A percentile compares a stretch with the other conserved stretches of the same genome.
Evolutionary conservation across 257 asterid genomes (phyloP).

Genomic region (Rubia yunnanensis): DNA sequence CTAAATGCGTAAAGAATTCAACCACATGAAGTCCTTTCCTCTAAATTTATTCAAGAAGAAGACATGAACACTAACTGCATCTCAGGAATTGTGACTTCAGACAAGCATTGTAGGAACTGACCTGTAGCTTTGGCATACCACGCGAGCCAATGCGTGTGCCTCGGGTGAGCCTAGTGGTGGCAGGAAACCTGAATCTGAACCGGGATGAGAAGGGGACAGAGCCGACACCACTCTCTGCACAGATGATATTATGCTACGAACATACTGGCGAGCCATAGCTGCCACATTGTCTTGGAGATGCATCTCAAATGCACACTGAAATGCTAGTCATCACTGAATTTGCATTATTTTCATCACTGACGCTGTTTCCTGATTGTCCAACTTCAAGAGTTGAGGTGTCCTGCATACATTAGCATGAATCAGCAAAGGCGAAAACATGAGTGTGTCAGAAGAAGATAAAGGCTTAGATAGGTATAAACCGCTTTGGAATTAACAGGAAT

Average conservation of each 20-base stretch:
- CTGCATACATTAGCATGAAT: constrained; percentile 22
- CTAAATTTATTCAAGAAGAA: neutral
- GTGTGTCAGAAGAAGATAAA: neutral
- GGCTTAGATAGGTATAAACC: constrained; percentile 24
- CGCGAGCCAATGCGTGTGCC: constrained; percentile 69
- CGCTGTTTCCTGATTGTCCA: constrained; percentile 45
- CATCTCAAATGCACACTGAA: constrained; percentile 81
- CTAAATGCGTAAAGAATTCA: neutral
- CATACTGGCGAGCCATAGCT: constrained; percentile 91
- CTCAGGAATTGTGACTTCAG: neutral
- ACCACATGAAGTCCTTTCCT: neutral
- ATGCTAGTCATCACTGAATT: constrained; percentile 97
- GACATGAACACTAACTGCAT: neutral
- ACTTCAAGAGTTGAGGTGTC: constrained; percentile 77
- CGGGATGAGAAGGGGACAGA: constrained; percentile 64
- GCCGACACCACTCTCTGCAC: constrained; percentile 92
- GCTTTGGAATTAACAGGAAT: constrained; percentile 72
- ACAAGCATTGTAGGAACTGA: constrained; percentile 11
- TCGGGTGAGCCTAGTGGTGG: constrained; percentile 81
- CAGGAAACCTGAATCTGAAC: constrained; percentile 38
- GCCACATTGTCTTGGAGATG: constrained; percentile 81
- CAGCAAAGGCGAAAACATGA: neutral
- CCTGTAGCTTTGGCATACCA: constrained; percentile 98
- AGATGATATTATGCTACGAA: constrained; percentile 84
- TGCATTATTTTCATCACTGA: constrained; percentile 34